Evolutionary conservation across 305 asterid species (phyloP).

Genomic region (Euphrasia arctica): DNA sequence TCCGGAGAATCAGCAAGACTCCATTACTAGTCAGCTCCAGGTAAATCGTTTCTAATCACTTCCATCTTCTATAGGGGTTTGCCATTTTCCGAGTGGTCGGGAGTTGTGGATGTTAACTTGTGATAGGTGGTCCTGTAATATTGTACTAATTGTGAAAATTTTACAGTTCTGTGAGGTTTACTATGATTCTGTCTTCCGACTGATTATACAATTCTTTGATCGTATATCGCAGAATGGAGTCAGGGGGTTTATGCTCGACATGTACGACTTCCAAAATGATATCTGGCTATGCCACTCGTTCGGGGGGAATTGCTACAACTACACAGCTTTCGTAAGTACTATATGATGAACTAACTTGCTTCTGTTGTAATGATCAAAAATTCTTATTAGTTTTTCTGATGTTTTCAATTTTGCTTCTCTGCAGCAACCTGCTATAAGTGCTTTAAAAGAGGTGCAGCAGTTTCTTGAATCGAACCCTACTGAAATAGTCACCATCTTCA

Average conservation of each 20-base stretch:
- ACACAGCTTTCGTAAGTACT: constrained; percentile 77
- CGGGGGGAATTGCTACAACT: constrained; percentile 77
- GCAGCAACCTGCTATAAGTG: constrained; percentile 80
- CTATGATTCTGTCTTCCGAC: background rate
- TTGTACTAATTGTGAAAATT: constrained; percentile 13
- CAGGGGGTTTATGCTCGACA: constrained; percentile 91
- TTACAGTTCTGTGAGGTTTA: background rate
- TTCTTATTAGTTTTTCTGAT: constrained; percentile 21
- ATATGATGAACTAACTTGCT: background rate
- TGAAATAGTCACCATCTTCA: constrained; percentile 73
- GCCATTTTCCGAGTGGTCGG: too few relatives aligned
- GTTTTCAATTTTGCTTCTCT: constrained; percentile 19
- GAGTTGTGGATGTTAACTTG: too few relatives aligned
- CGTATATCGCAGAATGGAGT: constrained; percentile 72
- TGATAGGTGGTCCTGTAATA: background rate
- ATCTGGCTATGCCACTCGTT: constrained; percentile 92
- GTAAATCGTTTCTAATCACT: constrained; percentile 34
- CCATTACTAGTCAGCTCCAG: constrained; percentile 72
- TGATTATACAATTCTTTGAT: constrained; percentile 13
- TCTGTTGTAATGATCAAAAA: constrained; percentile 18
- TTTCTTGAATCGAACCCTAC: constrained; percentile 71
- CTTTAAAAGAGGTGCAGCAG: constrained; percentile 59
- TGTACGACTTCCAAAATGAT: constrained; percentile 72
- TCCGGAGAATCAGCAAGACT: constrained; percentile 84
- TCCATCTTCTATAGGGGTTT: background rate